Evolutionary conservation across 257 asterid genomes (phyloP), one percentile per base, ranked within the genome.

Genomic region (Paraleonurus japonicus): DNA sequence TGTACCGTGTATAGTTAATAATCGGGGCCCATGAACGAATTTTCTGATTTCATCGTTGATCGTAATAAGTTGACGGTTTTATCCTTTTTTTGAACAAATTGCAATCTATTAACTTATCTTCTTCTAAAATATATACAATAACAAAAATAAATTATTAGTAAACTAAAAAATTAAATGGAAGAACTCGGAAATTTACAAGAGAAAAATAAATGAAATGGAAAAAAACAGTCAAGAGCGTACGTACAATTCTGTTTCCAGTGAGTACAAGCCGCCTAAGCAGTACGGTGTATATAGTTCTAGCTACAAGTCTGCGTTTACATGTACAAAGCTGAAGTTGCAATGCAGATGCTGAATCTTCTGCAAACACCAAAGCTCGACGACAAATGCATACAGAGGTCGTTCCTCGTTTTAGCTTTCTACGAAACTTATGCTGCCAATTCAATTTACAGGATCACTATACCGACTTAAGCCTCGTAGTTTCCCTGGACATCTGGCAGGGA

Each of bases 401-500:
- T 8, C 10, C 39, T 3, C 47, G 2, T 13, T 8, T 43, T 17
- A 17, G 12, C 6, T 60, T 41, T 55, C 68, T 47, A 65, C 32
- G 51, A 51, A 78, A 57, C 50, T 39, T 24, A 11, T 37, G 54
- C 85, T 72, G 54, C 85, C 69, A 75, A 65, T 54, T 41, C 71
- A 69, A 75, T 71, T 69, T 75, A 83, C 83, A 80, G 70, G 47
- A 70, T 39, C 41, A 19, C 30, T 3, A 67, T 20, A 55, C 41
- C 60, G 45, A 30, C 4, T 48, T 19, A 76, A 53, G 58, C 41
- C 47, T 73, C 20, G 11, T 65, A 24, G 67, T 48, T 75, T 50
- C 73, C 83, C 22, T 53, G 51, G 41, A 48, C 71, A 45, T 85
- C 89, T 6, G 85, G 86, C 17, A 77, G 78, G 3, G 87, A 81